Base-by-base conservation (phyloP, 495 filamentous ascomycete genomes). In the Aspergillus coremiiformis region DNA sequence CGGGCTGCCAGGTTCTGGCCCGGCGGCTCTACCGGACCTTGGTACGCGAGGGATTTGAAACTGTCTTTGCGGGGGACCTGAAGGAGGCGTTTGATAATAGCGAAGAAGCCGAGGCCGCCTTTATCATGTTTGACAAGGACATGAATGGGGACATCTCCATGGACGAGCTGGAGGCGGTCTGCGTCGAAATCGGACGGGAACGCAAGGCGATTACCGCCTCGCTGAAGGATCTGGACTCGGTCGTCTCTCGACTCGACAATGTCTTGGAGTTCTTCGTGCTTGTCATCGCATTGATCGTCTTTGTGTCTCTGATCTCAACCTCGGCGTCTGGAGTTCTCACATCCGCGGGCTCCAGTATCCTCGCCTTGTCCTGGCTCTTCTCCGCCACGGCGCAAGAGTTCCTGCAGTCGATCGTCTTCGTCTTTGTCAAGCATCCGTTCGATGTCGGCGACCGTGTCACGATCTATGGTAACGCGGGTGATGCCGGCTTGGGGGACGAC, bases 341-440 rank as follows among this genome's bases (percentile, higher is more conserved):
- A 0, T 93, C 89, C 20, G 85, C 86, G 12, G 90, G 91, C n/a
- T 90, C 88, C 6, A 78, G 83, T 12, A 78, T 96, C 20, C 77
- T 96, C 5, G 93, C 89, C 8, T 76, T 96, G 8, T 90, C 89
- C 1, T 97, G 93, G 92, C 72, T 96, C 22, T 87, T 97, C 61
- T 85, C 88, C 30, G 85, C 86, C 2, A 97, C 93, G 0, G 92
- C 92, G 0, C 90, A 96, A 62, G 93, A 96, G 59, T 95, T 96
- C 56, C 77, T 96, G 1, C 81, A 94, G 61, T 94, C 89, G 2
- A 78, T 92, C 56, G 85, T 96, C 55, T 97, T 97, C 60, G 91
- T 97, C 53, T 95, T 97, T 59, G 87, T 97, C 62, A 97, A 97
- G 73, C 92, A 97, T 65, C 92, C 92, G 4, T 97, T 96, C 58